Percentiles rank a stretch among this genome's conserved stretches.
Evolutionary conservation across 495 filamentous ascomycete genomes (phyloP).

Genomic region (Copromyces sp.): DNA sequence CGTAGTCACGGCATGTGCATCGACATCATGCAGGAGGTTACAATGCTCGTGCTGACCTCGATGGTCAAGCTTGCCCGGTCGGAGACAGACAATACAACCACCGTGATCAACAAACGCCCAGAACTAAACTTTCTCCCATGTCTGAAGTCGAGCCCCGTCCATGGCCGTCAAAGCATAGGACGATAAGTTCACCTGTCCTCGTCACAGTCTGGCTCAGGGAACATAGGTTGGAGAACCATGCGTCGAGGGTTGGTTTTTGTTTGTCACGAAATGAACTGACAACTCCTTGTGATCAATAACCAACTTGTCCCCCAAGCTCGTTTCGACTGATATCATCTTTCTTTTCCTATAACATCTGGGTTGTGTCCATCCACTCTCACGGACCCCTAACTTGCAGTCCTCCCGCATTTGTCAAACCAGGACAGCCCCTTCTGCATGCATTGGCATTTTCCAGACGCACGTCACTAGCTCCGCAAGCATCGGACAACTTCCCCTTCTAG

Average conservation of each 20-base stretch:
- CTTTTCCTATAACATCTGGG: background rate
- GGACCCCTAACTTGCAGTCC: background rate
- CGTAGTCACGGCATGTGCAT: background rate
- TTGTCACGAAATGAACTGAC: background rate
- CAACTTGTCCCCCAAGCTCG: background rate
- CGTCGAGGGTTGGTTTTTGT: background rate
- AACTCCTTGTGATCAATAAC: background rate
- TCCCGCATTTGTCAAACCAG: background rate
- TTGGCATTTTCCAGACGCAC: background rate
- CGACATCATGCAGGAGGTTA: background rate
- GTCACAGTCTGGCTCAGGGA: background rate
- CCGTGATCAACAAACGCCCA: background rate
- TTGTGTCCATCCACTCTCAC: background rate
- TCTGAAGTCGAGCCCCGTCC: background rate
- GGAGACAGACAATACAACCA: background rate
- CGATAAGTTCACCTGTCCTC: background rate
- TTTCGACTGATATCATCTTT: background rate
- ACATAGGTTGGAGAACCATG: background rate
- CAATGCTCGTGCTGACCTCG: background rate
- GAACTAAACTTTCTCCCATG: background rate
- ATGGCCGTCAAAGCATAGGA: background rate
- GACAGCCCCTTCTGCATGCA: background rate
- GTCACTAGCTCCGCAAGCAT: background rate
- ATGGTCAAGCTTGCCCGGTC: background rate
- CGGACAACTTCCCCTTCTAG: background rate